These are phyloP conservation scores for Dicorynia guianensis DNA, from an alignment of 306 rosid species.

Conservation along the genomic window DNA sequence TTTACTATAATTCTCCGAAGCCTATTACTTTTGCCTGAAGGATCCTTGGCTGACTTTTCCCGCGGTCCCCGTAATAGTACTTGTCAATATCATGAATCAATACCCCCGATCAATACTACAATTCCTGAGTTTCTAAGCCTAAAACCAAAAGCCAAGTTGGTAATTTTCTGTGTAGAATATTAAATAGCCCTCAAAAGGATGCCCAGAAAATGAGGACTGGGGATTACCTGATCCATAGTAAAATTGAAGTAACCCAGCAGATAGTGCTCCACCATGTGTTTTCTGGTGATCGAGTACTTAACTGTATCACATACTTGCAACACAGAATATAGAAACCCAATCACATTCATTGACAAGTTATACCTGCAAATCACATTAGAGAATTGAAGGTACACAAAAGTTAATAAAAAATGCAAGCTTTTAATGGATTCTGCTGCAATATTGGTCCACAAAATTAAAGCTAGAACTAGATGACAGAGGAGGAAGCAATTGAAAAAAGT, in stretches of 20 bases:
- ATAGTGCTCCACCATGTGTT: constrained; percentile 48
- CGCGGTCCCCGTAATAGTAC: constrained; percentile 40
- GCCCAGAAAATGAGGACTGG: not conserved
- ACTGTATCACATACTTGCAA: constrained; percentile 61
- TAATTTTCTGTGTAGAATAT: constrained; percentile 37
- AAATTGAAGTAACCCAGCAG: constrained; percentile 58
- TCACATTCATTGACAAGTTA: constrained; percentile 58
- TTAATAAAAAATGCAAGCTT: not conserved
- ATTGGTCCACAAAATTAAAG: not conserved
- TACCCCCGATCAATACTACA: constrained; percentile 26
- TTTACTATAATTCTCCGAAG: not conserved
- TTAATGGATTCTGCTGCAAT: not conserved
- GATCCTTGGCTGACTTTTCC: not conserved
- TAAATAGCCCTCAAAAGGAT: not conserved
- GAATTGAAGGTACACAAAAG: too few species aligned
- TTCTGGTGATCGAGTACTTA: constrained; percentile 52
- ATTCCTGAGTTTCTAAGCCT: not conserved
- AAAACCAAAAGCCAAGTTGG: constrained; percentile 24
- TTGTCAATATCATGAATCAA: constrained; percentile 3
- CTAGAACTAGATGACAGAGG: not conserved
- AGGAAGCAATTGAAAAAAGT: not conserved
- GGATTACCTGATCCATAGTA: constrained; percentile 81
- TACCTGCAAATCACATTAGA: constrained; percentile 52
- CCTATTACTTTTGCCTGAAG: not conserved
- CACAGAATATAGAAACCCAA: constrained; percentile 73